Percentiles rank a stretch among this genome's conserved stretches.
phyloP scores from a whole-genome alignment of 1,284 basidiomycete genomes.

The Sanghuangporus weigelae region DNA sequence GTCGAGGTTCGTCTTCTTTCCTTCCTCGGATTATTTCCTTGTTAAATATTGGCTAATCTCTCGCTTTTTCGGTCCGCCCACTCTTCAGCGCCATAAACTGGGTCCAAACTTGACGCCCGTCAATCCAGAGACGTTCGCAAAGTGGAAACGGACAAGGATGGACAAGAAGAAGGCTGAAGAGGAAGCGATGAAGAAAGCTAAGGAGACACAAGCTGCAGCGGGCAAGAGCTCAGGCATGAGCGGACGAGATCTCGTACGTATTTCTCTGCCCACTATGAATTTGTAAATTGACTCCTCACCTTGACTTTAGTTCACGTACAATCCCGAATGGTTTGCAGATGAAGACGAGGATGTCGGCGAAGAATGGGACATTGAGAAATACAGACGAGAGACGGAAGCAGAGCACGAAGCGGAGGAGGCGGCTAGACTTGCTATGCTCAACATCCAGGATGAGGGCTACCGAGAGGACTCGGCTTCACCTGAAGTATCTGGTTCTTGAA shows the following conservation, averaged over 20 bases:
- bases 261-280: neutral
- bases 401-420: conserved; percentile 46
- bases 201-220: conserved; percentile 78
- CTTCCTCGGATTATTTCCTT: neutral
- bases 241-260: conserved; percentile 85
- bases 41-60: neutral
- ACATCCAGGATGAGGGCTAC: conserved; percentile 23
- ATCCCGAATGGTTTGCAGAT: conserved; percentile 92
- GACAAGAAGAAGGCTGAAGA: conserved; percentile 89
- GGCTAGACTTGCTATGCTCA: conserved; percentile 30
- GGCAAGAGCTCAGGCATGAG: conserved; percentile 94
- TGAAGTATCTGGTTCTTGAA: neutral
- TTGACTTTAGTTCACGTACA: conserved; percentile 77
- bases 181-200: conserved; percentile 80
- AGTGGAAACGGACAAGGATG: conserved; percentile 92
- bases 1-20: conserved; percentile 64
- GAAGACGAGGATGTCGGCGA: conserved; percentile 73
- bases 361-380: conserved; percentile 68
- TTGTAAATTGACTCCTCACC: too few species aligned
- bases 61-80: neutral
- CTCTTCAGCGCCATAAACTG: conserved; percentile 82
- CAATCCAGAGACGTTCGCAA: conserved; percentile 88
- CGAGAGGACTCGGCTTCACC: conserved; percentile 4
- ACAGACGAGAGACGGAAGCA: conserved; percentile 57
- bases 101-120: conserved; percentile 91